Conservation (phyloP, 1,284 basidiomycete genomes). For the Singerocomus inundabilis region DNA sequence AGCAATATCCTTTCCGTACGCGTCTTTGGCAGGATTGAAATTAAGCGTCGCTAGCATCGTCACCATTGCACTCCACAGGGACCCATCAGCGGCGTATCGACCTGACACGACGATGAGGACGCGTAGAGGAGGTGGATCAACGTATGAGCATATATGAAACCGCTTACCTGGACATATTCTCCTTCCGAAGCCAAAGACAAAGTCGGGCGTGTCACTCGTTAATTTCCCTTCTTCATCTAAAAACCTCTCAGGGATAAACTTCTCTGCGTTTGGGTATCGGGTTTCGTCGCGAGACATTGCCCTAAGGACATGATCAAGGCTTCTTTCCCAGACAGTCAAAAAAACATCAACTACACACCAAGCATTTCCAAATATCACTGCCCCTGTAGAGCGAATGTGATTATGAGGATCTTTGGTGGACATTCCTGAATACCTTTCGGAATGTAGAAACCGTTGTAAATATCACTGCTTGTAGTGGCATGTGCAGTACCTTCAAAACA, state of each 20-base stretch:
- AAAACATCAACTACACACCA: conserved; percentile 8
- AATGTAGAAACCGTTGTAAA: conserved; percentile 17
- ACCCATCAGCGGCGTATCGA: too few species aligned
- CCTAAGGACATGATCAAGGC: conserved; percentile 16
- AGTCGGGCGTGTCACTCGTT: conserved; percentile 10
- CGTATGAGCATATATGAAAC: too few species aligned
- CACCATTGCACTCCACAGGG: too few species aligned
- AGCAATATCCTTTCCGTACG: too few species aligned
- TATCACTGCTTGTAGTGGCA: conserved; percentile 1
- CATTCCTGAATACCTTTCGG: conserved; percentile 15
- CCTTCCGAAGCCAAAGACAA: conserved; percentile 22
- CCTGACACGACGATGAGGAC: too few species aligned
- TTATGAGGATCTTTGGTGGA: background rate
- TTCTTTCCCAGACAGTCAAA: too few species aligned
- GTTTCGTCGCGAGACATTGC: conserved; percentile 18
- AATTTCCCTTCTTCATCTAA: conserved; percentile 12
- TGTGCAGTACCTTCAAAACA: conserved; percentile 9
- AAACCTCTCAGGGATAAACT: conserved; percentile 22
- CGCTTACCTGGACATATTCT: conserved; percentile 20
- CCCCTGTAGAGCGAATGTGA: conserved; percentile 1
- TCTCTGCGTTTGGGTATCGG: conserved; percentile 17
- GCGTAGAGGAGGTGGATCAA: too few species aligned
- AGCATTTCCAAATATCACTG: conserved; percentile 15
- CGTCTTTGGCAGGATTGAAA: too few species aligned
- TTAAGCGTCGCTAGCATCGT: too few species aligned